Conservation (phyloP, 305 asterid genomes). For the Euphrasia arctica region DNA sequence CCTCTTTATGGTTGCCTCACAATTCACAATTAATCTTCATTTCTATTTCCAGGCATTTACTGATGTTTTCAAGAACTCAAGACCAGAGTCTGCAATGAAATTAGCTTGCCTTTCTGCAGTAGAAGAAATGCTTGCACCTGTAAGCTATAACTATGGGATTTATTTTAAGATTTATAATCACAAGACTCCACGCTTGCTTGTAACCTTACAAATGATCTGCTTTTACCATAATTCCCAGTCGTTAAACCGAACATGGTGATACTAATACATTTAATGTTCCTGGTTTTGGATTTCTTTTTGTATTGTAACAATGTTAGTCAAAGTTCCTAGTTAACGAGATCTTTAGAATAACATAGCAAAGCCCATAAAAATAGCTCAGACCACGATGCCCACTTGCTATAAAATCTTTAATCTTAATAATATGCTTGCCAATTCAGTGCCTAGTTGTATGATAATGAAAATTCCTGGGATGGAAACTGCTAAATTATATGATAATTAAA, state of each 20-base stretch:
- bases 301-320: slow-evolving; percentile 8
- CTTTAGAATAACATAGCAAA: neutral
- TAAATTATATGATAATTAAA: neutral
- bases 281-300: slow-evolving; percentile 9
- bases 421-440: too few relatives aligned
- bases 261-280: slow-evolving; percentile 2
- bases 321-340: slow-evolving; percentile 5
- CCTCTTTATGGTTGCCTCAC: slow-evolving; percentile 21
- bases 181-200: slow-evolving; percentile 7
- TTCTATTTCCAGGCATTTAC: slow-evolving; percentile 65
- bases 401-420: too few relatives aligned
- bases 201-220: neutral
- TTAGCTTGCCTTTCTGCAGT: slow-evolving; percentile 81
- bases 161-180: slow-evolving; percentile 16
- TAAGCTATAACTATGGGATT: slow-evolving; percentile 41
- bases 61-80: slow-evolving; percentile 56
- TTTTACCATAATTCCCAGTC: neutral
- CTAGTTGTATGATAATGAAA: too few relatives aligned
- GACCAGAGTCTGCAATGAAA: slow-evolving; percentile 59
- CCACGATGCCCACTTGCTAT: too few relatives aligned
- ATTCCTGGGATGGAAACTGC: too few relatives aligned
- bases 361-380: neutral
- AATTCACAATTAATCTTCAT: slow-evolving; percentile 8
- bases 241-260: slow-evolving; percentile 2
- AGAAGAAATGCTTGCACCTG: slow-evolving; percentile 72